Base-by-base conservation (phyloP, 2,329 filamentous ascomycete species). In the Alternaria burnsii region DNA sequence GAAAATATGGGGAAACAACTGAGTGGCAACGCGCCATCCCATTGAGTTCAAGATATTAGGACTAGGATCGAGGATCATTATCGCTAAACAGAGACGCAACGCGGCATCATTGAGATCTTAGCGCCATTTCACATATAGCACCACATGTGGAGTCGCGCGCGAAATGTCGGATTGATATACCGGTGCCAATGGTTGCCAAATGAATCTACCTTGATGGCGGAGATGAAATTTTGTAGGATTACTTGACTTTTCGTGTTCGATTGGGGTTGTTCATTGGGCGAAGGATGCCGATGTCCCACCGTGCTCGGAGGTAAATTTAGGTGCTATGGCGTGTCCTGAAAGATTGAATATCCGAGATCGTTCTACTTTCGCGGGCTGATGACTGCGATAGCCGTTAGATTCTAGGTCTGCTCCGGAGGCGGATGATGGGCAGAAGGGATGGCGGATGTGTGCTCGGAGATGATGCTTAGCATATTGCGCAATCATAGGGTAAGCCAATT, bases 11-110 rank as follows among this genome's bases (percentile, higher is more conserved):
- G 32, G 32, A 26, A 26, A 38, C 4, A 2, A 4, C 46, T n/a
- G n/a, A 30, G 22, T 36, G 20, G 46, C 32, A 50, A n/a, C 20
- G 7, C 32, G 20, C 16, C 46, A 38, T 38, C 46, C 46, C 30
- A 50, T 14, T 20, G 30, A 36, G 20, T 24, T 24, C 9, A 7
- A 26, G 34, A 38, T 24, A 34, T 26, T 38, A 10, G 30, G 18
- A 50, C 46, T 50, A 50, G 46, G 30, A 38, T 38, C 46, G 46
- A 50, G 32, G 30, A 50, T 50, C 46, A 36, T 50, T 12, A 16
- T 50, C 46, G 20, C 46, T 38, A 50, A 50, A 50, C 22, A 22
- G 46, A 38, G 30, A 32, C 32, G 32, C 46, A 38, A 38, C 46
- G 34, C 32, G 32, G 20, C 46, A 38, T 20, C 32, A 36, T 38